Evolutionary conservation across 441 rosid species (phyloP), one percentile per base, ranked within the genome.

Genomic region (Pelargonium australe): DNA sequence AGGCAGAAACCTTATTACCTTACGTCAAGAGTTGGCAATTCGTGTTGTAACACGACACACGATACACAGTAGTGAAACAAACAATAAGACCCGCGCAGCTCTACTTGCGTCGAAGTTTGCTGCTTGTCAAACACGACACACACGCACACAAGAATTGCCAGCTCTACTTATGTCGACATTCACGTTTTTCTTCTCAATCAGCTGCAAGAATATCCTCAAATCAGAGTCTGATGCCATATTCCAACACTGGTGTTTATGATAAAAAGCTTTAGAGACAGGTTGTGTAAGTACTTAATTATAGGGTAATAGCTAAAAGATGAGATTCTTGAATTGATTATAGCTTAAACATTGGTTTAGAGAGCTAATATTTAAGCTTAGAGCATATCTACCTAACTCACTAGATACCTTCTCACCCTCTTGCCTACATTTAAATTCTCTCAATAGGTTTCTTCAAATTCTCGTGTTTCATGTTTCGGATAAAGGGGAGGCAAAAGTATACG

Each of bases 341-440:
- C 8, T 55, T 16, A 16, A 16, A 45, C 61, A 5, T 55, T 16
- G 23, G 23, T 14, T n/a, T 8, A 55, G 16, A 55, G 37, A 31
- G 37, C 37, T 31, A 31, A 31, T 31, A 31, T 31, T 31, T 31
- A 31, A 31, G 37, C 37, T 14, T 55, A 55, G 23, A 14, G 61
- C 61, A 55, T 14, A 2, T 14, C 7, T 20, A 13, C 61, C 61
- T 14, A 55, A 55, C 23, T 16, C 20, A 14, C 7, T 20, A 16
- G 61, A 55, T 55, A 16, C 61, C 61, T 55, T 14, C 37, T 31
- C 37, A 55, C 61, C 61, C 61, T 55, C 23, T 55, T 14, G 61
- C 20, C 23, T 16, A 55, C 2, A 4, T 55, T 55, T 55, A 55
- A 20, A 31, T 31, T 31, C 37, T 31, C 37, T 31, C 37, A 31